Base-by-base conservation (phyloP, 208 protist genomes). In the Wallacemonas sp. region DNA sequence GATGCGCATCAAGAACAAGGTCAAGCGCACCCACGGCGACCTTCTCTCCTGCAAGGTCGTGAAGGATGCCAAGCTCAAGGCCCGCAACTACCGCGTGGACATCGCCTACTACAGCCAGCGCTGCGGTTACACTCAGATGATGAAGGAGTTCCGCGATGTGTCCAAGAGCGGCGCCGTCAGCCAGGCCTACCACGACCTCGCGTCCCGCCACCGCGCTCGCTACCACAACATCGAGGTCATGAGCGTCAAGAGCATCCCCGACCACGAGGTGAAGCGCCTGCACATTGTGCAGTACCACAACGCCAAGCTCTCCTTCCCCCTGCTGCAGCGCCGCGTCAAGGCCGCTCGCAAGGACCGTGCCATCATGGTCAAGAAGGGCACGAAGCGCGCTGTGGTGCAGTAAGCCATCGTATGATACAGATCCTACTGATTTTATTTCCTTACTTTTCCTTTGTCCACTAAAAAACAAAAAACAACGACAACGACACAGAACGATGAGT, bases 61-160 rank as follows among this genome's bases (percentile, higher is more conserved):
- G 70, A 94, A 93, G 72, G 98, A 99, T 78, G 92, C 94, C 71
- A 98, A 97, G 72, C 92, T 98, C 44, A 73, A 48, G 33, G 93
- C 99, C 69, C 99, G 99, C 88, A 99, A 99, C 95, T 99, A 98
- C 85, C 95, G 91, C 71, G 93, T 99, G 56, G 98, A 98, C 78
- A 85, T 99, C 65, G 93, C 98, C 43, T 95, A 94, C 83, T 99
- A 99, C 93, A 97, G 98, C 87, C 98, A 97, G 63, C 92, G 98
- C 67, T 97, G 87, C 71, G 98, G 98, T 65, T 98, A 97, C 67
- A 98, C 99, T 73, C 99, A 99, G 94, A 99, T 99, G 92, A 97
- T 99, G 87, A 99, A 99, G 91, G 99, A 99, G 88, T 99, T 98
- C 95, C 95, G 99, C 71, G 98, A 99, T 60, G 88, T 95, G 24